These are phyloP conservation scores for Trichoderma cornu-damae DNA, from an alignment of 2,329 filamentous ascomycete species.

Conservation along the genomic window DNA sequence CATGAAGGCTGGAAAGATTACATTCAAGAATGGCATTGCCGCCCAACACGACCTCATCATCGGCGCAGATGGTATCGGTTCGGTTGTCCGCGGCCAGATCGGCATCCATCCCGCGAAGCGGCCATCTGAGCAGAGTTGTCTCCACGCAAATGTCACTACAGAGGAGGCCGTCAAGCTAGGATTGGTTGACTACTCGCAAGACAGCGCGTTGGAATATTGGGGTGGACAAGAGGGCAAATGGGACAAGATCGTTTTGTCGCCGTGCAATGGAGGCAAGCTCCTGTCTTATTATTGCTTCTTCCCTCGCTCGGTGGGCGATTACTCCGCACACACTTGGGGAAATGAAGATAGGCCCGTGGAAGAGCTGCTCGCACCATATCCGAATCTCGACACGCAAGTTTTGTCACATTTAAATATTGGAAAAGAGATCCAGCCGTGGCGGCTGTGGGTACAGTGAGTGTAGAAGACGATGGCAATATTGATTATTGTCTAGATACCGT, in stretches of 20 bases:
- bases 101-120: constrained; percentile 56
- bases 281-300: constrained; percentile 69
- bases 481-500: not conserved
- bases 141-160: constrained; percentile 60
- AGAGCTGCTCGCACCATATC: constrained; percentile 57
- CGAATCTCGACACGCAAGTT: constrained; percentile 54
- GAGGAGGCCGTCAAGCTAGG: constrained; percentile 56
- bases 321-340: constrained; percentile 56
- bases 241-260: constrained; percentile 67
- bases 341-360: constrained; percentile 47
- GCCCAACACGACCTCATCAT: constrained; percentile 55
- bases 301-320: constrained; percentile 51
- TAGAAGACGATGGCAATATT: not conserved
- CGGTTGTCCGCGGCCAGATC: constrained; percentile 56
- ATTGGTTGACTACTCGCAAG: constrained; percentile 56
- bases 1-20: constrained; percentile 43
- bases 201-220: constrained; percentile 64
- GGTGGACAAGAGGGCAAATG: constrained; percentile 58
- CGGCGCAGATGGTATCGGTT: constrained; percentile 64
- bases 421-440: constrained; percentile 59
- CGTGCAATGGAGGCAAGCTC: constrained; percentile 60
- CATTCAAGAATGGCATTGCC: constrained; percentile 48
- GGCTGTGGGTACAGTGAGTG: constrained; percentile 53
- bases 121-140: constrained; percentile 56
- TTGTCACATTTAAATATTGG: constrained; percentile 53